Evolutionary conservation across 805 yeast species (phyloP).

Genomic region (Candida sakaeoensis): DNA sequence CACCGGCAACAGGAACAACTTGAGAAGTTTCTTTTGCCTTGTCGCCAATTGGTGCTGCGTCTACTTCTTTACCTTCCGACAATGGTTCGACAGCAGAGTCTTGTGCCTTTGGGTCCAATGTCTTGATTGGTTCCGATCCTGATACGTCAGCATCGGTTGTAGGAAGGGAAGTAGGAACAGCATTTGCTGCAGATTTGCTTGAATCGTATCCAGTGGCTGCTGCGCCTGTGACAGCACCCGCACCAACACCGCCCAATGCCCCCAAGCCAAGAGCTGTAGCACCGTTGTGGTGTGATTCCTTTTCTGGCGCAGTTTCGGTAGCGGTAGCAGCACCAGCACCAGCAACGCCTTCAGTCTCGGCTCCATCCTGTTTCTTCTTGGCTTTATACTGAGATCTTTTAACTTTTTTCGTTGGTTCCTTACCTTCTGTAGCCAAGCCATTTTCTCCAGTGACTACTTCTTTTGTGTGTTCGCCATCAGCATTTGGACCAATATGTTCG

Average conservation of each 20-base stretch:
- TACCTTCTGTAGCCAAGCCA: conserved; percentile 30
- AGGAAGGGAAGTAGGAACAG: too few relatives aligned
- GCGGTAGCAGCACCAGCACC: conserved; percentile 10
- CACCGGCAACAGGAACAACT: conserved; percentile 5
- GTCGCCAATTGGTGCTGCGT: conserved; percentile 19
- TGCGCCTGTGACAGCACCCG: conserved; percentile 10
- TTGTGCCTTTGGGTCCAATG: conserved; percentile 19
- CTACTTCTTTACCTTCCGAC: conserved; percentile 17
- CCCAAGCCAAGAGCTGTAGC: conserved; percentile 12
- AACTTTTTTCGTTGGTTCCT: conserved; percentile 41
- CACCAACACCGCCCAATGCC: conserved; percentile 9
- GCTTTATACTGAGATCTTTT: conserved; percentile 41
- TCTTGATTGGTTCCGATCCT: conserved; percentile 10
- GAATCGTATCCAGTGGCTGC: conserved; percentile 1
- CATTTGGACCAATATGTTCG: conserved; percentile 4
- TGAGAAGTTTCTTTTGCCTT: conserved; percentile 9
- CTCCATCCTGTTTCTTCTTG: conserved; percentile 32
- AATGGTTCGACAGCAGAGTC: conserved; percentile 5
- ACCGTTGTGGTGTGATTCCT: conserved; percentile 9
- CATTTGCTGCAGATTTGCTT: background rate
- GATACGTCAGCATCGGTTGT: conserved; percentile 12
- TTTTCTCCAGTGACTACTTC: conserved; percentile 10
- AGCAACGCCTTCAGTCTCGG: conserved; percentile 11
- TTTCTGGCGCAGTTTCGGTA: conserved; percentile 20
- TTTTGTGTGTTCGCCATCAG: conserved; percentile 3